Base-by-base conservation (phyloP, 306 rosid species). In the Cucurbita pepo region DNA sequence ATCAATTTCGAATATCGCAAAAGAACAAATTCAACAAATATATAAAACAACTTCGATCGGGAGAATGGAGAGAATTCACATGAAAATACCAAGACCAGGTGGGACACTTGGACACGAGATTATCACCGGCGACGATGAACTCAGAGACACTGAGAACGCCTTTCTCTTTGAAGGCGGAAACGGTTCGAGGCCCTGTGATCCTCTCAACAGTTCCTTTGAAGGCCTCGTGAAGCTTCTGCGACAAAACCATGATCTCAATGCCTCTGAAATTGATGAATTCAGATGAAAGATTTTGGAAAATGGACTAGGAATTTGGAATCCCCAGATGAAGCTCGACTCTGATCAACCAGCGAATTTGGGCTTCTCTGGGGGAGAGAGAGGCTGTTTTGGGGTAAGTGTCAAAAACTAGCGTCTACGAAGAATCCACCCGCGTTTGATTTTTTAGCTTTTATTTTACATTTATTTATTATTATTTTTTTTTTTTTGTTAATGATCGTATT, bases 121-220 rank as follows among this genome's bases (percentile, higher is more conserved):
- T 94, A 63, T 94, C 99, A 62, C 99, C 99, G 70, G 99, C 95
- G 69, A 71, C 51, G 64, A 94, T 44, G 82, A 91, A 94, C 81
- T 94, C 99, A 80, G 86, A 82, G 83, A 94, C 89, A 74, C 97
- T 91, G 73, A 94, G 99, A 80, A 94, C 99, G 10, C 99, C 99
- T 76, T 94, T 94, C 71, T 94, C 99, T 82, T 94, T 94, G 83
- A 94, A 94, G 18, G 99, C 99, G 18, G 99, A 94, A 57, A 94
- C 95, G 16, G 91, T 94, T 10, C 99, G 90, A 11, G 86, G 97
- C 4, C 97, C 96, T 0, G 92, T 94, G 84, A 94, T 94, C 70
- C 94, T 89, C 88, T 94, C 99, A 0, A 94, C 96, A 9, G 99
- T 94, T 44, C 97, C 99, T 77, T 94, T 94, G 88, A 94, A 91